Conservation (phyloP, 768 basidiomycete species). For the Pisolithus tinctorius region DNA sequence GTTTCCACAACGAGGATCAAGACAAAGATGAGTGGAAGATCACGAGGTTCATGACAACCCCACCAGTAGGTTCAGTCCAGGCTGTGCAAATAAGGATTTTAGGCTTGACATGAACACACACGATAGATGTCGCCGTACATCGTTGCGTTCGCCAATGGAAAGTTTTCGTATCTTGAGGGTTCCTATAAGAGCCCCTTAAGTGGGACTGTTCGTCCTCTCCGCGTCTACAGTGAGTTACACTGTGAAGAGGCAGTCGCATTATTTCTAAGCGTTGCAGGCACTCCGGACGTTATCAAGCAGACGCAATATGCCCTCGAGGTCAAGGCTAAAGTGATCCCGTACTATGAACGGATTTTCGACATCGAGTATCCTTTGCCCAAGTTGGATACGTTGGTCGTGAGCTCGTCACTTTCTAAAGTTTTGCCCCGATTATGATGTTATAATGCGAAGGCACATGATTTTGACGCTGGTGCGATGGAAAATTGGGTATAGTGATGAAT, state of each 20-base stretch:
- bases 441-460: slow-evolving; percentile 60
- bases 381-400: slow-evolving; percentile 83
- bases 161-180: slow-evolving; percentile 66
- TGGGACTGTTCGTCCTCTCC: slow-evolving; percentile 73
- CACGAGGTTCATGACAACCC: slow-evolving; percentile 74
- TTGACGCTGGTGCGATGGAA: slow-evolving; percentile 91
- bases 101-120: neutral
- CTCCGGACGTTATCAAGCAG: slow-evolving; percentile 75
- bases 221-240: slow-evolving; percentile 64
- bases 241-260: neutral
- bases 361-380: slow-evolving; percentile 92
- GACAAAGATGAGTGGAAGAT: slow-evolving; percentile 61
- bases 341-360: slow-evolving; percentile 92
- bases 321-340: slow-evolving; percentile 70
- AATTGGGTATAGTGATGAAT: slow-evolving; percentile 52
- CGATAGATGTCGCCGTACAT: slow-evolving; percentile 78
- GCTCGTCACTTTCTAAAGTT: slow-evolving; percentile 14
- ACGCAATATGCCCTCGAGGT: slow-evolving; percentile 85
- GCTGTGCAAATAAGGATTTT: neutral
- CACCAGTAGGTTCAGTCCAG: slow-evolving; percentile 37
- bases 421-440: neutral
- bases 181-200: slow-evolving; percentile 76
- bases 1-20: slow-evolving; percentile 27
- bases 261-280: slow-evolving; percentile 40
- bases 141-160: slow-evolving; percentile 80